These are phyloP conservation scores for Dictyostelium capitatum DNA, from an alignment of 78 protist genomes.

Conservation along the genomic window DNA sequence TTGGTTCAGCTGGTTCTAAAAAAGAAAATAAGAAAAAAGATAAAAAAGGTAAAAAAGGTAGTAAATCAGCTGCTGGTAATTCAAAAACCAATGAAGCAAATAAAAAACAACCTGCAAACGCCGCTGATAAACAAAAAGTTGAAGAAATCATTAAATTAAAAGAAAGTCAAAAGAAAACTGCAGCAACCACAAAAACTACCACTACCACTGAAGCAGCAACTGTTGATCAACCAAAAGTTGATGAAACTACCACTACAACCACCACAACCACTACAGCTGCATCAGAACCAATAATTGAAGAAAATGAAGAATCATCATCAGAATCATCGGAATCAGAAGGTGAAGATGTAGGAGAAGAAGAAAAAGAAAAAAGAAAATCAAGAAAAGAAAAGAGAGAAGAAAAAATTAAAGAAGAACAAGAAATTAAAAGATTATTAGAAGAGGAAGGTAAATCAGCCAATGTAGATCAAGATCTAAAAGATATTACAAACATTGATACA, in stretches of 20 bases:
- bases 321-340: background rate
- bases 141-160: conserved; percentile 27
- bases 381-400: conserved; percentile 80
- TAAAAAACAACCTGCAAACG: background rate
- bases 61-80: background rate
- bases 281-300: conserved; percentile 11
- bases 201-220: background rate
- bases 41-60: conserved; percentile 18
- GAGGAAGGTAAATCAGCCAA: conserved; percentile 33
- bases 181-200: background rate
- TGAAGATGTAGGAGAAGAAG: conserved; percentile 22
- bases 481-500: conserved; percentile 72
- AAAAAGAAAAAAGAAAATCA: conserved; percentile 40
- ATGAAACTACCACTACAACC: background rate
- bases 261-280: background rate
- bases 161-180: background rate
- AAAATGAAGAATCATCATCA: conserved; percentile 19
- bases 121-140: conserved; percentile 16
- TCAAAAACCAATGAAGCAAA: background rate
- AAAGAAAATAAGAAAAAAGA: conserved; percentile 31
- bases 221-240: no score
- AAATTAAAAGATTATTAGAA: conserved; percentile 48
- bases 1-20: conserved; percentile 62
- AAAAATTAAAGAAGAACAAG: conserved; percentile 67
- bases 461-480: conserved; percentile 50